These are phyloP conservation scores for Delonix regia DNA, from an alignment of 306 rosid genomes.

Conservation along the genomic window DNA sequence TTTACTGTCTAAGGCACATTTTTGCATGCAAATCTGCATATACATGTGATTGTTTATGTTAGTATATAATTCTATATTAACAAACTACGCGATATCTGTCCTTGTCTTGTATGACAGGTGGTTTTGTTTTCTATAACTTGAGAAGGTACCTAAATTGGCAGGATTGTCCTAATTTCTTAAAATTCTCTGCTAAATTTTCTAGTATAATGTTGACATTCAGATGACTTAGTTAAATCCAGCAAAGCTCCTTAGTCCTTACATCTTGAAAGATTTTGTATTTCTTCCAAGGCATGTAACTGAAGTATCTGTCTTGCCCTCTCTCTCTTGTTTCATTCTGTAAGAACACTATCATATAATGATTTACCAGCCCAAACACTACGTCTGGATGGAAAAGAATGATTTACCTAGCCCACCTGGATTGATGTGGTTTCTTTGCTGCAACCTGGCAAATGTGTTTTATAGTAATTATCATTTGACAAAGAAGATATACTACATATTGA, in stretches of 20 bases:
- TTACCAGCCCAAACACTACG: background rate
- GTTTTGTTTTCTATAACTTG: background rate
- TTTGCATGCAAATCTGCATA: background rate
- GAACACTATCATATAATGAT: background rate
- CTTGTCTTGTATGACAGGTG: background rate
- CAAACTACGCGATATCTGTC: background rate
- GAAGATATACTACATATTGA: slow-evolving; percentile 15
- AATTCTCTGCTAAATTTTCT: slow-evolving; percentile 12
- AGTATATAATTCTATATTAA: background rate
- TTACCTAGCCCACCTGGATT: background rate
- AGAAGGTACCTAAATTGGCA: slow-evolving; percentile 12
- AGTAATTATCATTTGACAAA: background rate
- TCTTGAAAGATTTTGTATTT: slow-evolving; percentile 29
- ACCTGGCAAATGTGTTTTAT: slow-evolving; percentile 27
- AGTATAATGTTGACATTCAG: background rate
- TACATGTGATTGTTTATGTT: slow-evolving; percentile 5
- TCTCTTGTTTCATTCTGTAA: background rate
- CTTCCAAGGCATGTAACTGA: slow-evolving; percentile 19
- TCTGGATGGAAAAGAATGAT: slow-evolving; percentile 1
- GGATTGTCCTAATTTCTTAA: background rate
- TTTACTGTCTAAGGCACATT: background rate
- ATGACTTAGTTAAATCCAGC: slow-evolving; percentile 7
- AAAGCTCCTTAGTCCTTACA: slow-evolving; percentile 2
- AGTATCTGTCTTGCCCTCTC: slow-evolving; percentile 5
- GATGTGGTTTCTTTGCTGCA: background rate